Base-by-base conservation (phyloP, 148 eudicot species). In the Drosera capensis region DNA sequence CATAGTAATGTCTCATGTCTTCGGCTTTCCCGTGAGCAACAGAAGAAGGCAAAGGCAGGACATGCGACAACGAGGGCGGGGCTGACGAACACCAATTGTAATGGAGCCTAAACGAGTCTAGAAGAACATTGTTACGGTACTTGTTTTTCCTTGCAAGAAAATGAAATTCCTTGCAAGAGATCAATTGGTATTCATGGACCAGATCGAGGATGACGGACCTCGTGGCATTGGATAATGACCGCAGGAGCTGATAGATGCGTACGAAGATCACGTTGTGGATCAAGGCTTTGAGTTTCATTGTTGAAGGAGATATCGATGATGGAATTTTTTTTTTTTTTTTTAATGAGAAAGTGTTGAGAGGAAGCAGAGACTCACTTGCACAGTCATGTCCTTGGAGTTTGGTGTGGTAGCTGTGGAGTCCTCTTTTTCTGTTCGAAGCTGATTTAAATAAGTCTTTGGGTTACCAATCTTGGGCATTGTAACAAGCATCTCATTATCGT, bases 21-120 rank as follows among this genome's bases (percentile, higher is more conserved):
- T 5, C n/a, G 14, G 38, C 30, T 24, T 1, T 35, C 17, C 19
- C 20, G 1, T 45, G 1, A 59, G 31, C 36, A 40, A 25, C 49
- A 11, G 72, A 66, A 14, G 74, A 63, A 14, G 79, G 59, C 29
- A 79, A 57, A 17, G 97, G 95, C 55, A 74, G 49, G 29, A 78
- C 80, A 49, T 80, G 95, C 14, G 87, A 72, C 1, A 15, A 34
- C 14, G 38, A 34, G 7, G 86, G 70, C 3, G 38, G n/a, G 7
- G 86, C 70, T 3, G 81, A 76, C 3, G 86, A 73, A 43, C 95
- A 75, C 95, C 99, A 92, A 46, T 81, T 92, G 40, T 85, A 81
- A 45, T 92, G 86, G 3, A 85, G 65, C 43, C 99, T 59, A 52
- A 92, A 85, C 0, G 99, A 92, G 5, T 94, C 95, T 29, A 85